phyloP scores from a whole-genome alignment of 2,329 filamentous ascomycete species.

The Ophiostoma sp. region DNA sequence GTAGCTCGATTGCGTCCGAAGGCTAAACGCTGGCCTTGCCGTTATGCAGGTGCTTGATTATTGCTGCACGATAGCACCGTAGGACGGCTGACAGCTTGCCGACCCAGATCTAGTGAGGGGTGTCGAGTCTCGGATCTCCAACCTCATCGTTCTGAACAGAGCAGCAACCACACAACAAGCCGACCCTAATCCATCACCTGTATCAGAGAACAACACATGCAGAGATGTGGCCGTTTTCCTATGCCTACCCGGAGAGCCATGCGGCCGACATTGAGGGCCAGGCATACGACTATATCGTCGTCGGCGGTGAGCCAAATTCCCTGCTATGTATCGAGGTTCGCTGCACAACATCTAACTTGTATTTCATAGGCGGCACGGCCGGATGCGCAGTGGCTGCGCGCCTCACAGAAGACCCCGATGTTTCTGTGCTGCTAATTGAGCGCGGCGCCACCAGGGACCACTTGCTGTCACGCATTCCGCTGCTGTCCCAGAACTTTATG shows the following conservation, averaged over 20 bases:
- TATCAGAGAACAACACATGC: background rate
- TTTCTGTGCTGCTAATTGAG: slow-evolving; percentile 39
- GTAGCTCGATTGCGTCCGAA: background rate
- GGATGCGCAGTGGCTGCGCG: slow-evolving; percentile 45
- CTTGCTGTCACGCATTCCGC: slow-evolving; percentile 32
- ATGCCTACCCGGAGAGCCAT: slow-evolving; percentile 29
- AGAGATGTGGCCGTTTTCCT: slow-evolving; percentile 30
- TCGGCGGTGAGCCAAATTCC: slow-evolving; percentile 33
- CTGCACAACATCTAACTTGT: background rate
- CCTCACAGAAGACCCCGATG: slow-evolving; percentile 37
- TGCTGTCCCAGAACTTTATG: slow-evolving; percentile 31
- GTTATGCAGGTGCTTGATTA: background rate
- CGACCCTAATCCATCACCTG: background rate
- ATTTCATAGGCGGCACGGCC: slow-evolving; percentile 40
- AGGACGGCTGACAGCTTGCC: slow-evolving; percentile 3
- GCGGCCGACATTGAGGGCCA: slow-evolving; percentile 29
- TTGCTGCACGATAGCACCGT: background rate
- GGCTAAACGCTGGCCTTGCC: background rate
- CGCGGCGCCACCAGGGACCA: slow-evolving; percentile 33
- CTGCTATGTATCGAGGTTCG: background rate
- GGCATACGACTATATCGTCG: slow-evolving; percentile 44
- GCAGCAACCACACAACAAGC: background rate
- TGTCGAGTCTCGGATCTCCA: background rate
- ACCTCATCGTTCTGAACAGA: background rate
- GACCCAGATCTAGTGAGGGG: background rate